Evolutionary conservation across 345 rosid genomes (phyloP).

Genomic region (Eucalyptus pauciflora): DNA sequence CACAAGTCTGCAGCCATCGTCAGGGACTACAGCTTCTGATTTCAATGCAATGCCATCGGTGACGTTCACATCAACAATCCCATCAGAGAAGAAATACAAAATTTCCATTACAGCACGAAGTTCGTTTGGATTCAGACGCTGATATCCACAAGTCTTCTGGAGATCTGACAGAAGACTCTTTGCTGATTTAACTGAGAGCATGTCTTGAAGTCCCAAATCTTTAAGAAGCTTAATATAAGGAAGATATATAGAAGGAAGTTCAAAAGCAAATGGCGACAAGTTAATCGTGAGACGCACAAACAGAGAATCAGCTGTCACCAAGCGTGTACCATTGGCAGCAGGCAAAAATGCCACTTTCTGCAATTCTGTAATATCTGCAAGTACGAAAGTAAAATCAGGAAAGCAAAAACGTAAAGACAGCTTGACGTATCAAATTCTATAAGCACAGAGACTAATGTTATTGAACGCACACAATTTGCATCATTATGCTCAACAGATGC

Average conservation of each 20-base stretch:
- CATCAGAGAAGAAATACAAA: constrained; percentile 57
- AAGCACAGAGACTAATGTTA: neutral
- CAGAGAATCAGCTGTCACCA: constrained; percentile 64
- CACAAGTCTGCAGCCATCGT: constrained; percentile 88
- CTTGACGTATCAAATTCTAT: neutral
- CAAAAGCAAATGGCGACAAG: constrained; percentile 90
- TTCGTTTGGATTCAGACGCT: constrained; percentile 86
- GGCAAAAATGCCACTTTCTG: constrained; percentile 77
- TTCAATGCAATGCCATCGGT: constrained; percentile 17
- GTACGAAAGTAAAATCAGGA: neutral
- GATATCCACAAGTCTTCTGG: constrained; percentile 77
- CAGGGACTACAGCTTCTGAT: constrained; percentile 69
- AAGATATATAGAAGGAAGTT: constrained; percentile 69
- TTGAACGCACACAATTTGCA: neutral
- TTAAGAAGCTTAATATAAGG: constrained; percentile 70
- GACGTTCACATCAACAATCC: constrained; percentile 14
- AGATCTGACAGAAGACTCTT: constrained; percentile 61
- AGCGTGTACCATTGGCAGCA: constrained; percentile 92
- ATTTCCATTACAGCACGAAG: constrained; percentile 89
- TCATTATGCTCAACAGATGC: neutral
- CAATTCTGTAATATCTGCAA: constrained; percentile 58
- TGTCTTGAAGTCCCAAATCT: constrained; percentile 83
- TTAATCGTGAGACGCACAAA: constrained; percentile 69
- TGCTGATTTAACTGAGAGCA: constrained; percentile 60
- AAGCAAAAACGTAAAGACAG: neutral